Base-by-base conservation (phyloP, 2,329 filamentous ascomycete species). In the Trichoderma breve region DNA sequence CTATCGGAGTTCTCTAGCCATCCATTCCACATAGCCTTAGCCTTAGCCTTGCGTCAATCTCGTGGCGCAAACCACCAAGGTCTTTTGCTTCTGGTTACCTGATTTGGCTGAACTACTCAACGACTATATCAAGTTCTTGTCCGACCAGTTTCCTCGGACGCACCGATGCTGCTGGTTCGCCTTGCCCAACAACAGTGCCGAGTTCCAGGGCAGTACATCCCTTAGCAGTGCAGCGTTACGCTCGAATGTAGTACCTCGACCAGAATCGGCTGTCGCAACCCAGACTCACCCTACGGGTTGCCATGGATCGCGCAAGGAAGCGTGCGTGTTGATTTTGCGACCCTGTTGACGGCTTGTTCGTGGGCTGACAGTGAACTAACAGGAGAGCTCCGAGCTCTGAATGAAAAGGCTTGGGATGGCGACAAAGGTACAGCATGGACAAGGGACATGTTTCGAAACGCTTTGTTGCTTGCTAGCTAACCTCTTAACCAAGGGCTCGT, bases 341-440 rank as follows among this genome's bases (percentile, higher is more conserved):
- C 55, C 53, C 43, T 65, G 15, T 65, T 26, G 64, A 30, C 73
- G 24, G 47, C 57, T 24, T 26, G 15, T 43, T 43, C 21, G 43
- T 63, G 53, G 14, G 34, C 55, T 32, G 57, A 57, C 55, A n/a
- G 57, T 74, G 51, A 70, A 4, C 18, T 36, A 21, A 4, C 28
- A 98, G 94, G 94, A 85, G 93, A 97, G 86, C 88, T 98, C 84
- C 93, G 94, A 86, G 89, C 92, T 84, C 86, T 97, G 79, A 99
- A 99, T 82, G 88, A 90, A 80, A 89, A 90, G 83, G 93, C 92
- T 74, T 99, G 96, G 96, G 87, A 92, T 80, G 95, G 94, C 79
- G 93, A 97, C 78, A 91, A 88, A 86, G 93, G 95, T 97, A 80
- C 74, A 32, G 57, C 28, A 53, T 14, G 9, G 60, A 43, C 24